Evolutionary conservation across 176 grass and related monocot species (phyloP).

Genomic region (Neostapfia colusana): DNA sequence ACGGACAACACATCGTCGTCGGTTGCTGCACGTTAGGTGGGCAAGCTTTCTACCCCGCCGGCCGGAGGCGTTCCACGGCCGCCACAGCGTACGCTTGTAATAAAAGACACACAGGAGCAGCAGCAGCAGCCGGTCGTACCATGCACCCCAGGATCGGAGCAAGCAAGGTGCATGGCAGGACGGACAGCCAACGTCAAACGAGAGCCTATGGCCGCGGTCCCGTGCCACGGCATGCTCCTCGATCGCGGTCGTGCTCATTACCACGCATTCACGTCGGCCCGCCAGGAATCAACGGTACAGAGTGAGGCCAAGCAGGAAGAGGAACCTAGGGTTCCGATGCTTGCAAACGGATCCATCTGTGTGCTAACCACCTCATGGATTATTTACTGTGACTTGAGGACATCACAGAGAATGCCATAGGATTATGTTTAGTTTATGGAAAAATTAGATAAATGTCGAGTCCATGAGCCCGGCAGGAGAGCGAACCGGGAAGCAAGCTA

Average conservation of each 20-base stretch:
- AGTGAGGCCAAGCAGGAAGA: neutral
- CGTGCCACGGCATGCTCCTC: neutral
- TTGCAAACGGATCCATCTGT: neutral
- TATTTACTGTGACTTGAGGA: neutral
- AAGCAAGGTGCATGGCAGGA: too few species aligned
- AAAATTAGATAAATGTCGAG: neutral
- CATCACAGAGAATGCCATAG: neutral
- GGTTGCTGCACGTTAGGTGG: conserved; percentile 10
- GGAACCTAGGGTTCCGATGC: neutral
- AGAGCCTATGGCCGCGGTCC: neutral
- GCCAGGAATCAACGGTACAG: neutral
- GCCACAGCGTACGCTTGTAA: conserved; percentile 36
- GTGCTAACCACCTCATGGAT: neutral
- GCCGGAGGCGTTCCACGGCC: too few species aligned
- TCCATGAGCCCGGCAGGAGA: conserved; percentile 15
- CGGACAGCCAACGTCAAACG: neutral
- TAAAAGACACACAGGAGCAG: too few species aligned
- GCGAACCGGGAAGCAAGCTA: conserved; percentile 28
- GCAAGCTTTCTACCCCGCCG: too few species aligned
- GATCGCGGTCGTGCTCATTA: neutral
- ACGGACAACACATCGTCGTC: neutral
- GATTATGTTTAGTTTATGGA: neutral
- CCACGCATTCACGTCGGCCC: conserved; percentile 16
- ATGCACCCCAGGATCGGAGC: too few species aligned
- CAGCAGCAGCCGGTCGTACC: conserved; percentile 3